Conservation (phyloP, 495 filamentous ascomycete species). For the Xylaria scruposa region DNA sequence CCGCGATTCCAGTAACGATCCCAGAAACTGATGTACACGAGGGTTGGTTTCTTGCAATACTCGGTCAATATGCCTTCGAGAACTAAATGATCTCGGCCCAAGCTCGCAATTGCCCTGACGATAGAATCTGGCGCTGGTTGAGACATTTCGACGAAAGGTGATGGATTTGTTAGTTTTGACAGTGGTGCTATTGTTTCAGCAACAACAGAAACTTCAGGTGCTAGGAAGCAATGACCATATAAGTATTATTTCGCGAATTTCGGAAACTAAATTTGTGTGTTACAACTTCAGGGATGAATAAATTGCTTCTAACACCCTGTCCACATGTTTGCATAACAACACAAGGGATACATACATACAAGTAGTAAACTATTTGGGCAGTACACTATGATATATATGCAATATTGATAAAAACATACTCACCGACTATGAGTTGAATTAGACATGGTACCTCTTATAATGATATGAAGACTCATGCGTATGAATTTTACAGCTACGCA, state of each 20-base stretch:
- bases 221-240: background rate
- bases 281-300: background rate
- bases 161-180: background rate
- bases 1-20: no score
- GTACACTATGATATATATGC: no score
- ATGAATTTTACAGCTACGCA: no score
- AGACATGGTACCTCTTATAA: background rate
- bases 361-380: background rate
- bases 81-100: background rate
- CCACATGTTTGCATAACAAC: background rate
- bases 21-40: slow-evolving; percentile 8
- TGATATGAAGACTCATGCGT: background rate
- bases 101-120: background rate
- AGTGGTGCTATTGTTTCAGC: background rate
- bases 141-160: background rate
- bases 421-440: background rate
- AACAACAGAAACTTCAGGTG: no score
- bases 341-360: background rate
- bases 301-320: background rate
- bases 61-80: background rate
- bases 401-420: background rate
- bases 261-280: background rate
- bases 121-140: background rate
- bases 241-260: background rate
- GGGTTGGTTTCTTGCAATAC: background rate